Evolutionary conservation across 2,329 filamentous ascomycete genomes (phyloP).

Genomic region (Neophaeococcomyces mojaviensis): DNA sequence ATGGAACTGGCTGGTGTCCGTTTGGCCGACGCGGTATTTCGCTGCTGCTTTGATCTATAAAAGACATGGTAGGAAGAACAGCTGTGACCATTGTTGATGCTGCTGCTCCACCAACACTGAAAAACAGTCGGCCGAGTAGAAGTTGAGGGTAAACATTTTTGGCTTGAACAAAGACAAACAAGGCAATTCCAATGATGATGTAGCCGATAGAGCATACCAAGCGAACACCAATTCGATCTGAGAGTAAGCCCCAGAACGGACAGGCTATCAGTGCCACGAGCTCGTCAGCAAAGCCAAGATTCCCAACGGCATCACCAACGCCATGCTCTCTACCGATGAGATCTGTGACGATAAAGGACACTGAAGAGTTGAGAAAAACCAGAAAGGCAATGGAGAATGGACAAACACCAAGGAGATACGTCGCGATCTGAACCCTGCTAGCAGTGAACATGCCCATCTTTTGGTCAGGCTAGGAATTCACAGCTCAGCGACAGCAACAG

Average conservation of each 20-base stretch:
- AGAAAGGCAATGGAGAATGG: slow-evolving; percentile 60
- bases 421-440: slow-evolving; percentile 48
- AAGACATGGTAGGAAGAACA: slow-evolving; percentile 67
- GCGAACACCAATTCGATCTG: slow-evolving; percentile 42
- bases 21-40: slow-evolving; percentile 9
- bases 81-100: slow-evolving; percentile 97
- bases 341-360: slow-evolving; percentile 59
- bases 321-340: slow-evolving; percentile 49
- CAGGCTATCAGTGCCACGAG: slow-evolving; percentile 42
- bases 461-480: too few species aligned
- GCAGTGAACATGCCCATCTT: slow-evolving; percentile 44
- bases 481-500: too few species aligned
- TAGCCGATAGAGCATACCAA: slow-evolving; percentile 65
- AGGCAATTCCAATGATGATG: slow-evolving; percentile 65
- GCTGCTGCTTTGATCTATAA: slow-evolving; percentile 14
- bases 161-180: slow-evolving; percentile 78
- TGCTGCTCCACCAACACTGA: slow-evolving; percentile 86
- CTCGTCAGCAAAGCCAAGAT: slow-evolving; percentile 44
- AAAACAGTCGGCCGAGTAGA: slow-evolving; percentile 73
- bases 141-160: slow-evolving; percentile 82
- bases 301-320: slow-evolving; percentile 55
- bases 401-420: slow-evolving; percentile 55
- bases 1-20: slow-evolving; percentile 41
- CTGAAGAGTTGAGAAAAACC: slow-evolving; percentile 57
- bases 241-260: slow-evolving; percentile 43